Percentiles rank a stretch among this genome's conserved stretches.
Conservation (phyloP, 345 rosid genomes). For the Arabidopsis arenosa region DNA sequence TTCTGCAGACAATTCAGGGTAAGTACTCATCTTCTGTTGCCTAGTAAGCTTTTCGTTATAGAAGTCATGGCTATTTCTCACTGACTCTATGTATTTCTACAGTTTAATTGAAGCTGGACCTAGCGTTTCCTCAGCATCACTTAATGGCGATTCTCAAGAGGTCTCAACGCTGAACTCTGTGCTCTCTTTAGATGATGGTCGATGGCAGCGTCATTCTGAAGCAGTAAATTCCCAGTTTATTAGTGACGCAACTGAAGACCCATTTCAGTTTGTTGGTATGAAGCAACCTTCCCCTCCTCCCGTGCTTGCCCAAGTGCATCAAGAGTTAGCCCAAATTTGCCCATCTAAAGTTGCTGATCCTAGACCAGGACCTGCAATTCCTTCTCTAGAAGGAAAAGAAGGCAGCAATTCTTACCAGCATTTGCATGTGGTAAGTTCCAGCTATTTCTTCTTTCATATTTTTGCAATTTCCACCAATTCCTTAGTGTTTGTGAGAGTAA, state of each 20-base stretch:
- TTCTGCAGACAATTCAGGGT: constrained; percentile 61
- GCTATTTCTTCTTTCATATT: not conserved
- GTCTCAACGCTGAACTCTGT: constrained; percentile 70
- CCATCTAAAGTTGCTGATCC: constrained; percentile 99
- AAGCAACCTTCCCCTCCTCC: constrained; percentile 96
- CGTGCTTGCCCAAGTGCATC: constrained; percentile 85
- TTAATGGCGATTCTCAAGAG: constrained; percentile 54
- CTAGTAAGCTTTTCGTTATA: not conserved
- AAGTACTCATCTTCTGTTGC: constrained; percentile 18
- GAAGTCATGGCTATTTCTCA: constrained; percentile 39
- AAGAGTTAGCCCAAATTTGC: constrained; percentile 62
- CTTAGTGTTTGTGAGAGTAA: not conserved
- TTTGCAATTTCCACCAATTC: constrained; percentile 6
- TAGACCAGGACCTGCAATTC: constrained; percentile 93
- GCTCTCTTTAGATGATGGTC: constrained; percentile 92
- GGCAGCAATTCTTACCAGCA: constrained; percentile 71
- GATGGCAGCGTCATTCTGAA: constrained; percentile 68
- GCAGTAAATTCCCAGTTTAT: constrained; percentile 51
- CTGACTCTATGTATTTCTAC: constrained; percentile 34
- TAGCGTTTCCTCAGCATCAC: constrained; percentile 47
- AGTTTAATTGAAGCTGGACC: constrained; percentile 55
- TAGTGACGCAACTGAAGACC: constrained; percentile 72
- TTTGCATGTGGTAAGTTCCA: constrained; percentile 78
- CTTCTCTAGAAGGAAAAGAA: constrained; percentile 56
- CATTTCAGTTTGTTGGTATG: constrained; percentile 73